Evolutionary conservation across 2,329 filamentous ascomycete species (phyloP), one percentile per base, ranked within the genome.

Genomic region (Hysterium pulicare): DNA sequence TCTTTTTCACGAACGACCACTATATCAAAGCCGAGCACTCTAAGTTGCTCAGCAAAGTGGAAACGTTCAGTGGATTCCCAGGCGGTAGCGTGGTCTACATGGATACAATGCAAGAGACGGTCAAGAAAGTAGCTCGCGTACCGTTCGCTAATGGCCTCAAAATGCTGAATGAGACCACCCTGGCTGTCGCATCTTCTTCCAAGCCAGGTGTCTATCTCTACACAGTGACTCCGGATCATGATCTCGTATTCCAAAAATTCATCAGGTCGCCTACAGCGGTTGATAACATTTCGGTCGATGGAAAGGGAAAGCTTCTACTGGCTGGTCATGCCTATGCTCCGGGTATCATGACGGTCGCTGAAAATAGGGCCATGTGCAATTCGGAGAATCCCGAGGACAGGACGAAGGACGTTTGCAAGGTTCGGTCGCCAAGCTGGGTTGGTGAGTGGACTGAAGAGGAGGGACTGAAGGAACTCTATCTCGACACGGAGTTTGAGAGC

Each of bases 1-100:
- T 72, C 2, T 59, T 66, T 38, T 51, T 72, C 11, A 71, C 68
- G 13, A 73, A 72, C 42, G 70, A 73, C 50, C 70, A 73, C 49
- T 61, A 56, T 47, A 58, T 71, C 38, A 54, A 50, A 10, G 49
- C 61, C 1, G 47, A 55, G 6, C 33, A 51, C 1, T 54, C 57
- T 1, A 51, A 48, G 0, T 5, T 63, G 2, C 46, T 71, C 1
- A 57, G 58, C 2, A 58, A 61, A 22, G 23, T 71, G 2, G 71
- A 74, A 42, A 70, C 69, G 0, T 71, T 64, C 38, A 49, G 59
- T 1, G 64, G 55, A 0, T 40, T 64, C 1, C 64, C 69, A 1
- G 58, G 62, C 4, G 70, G 68, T 2, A 62, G 46, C 8, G 53
- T 74, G 10, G 60, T 66, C 0, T 65, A 66, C 38, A 48, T 69